Conservation (phyloP, 371 early-diverging fungal species). For the Choanephora cucurbitarum region DNA sequence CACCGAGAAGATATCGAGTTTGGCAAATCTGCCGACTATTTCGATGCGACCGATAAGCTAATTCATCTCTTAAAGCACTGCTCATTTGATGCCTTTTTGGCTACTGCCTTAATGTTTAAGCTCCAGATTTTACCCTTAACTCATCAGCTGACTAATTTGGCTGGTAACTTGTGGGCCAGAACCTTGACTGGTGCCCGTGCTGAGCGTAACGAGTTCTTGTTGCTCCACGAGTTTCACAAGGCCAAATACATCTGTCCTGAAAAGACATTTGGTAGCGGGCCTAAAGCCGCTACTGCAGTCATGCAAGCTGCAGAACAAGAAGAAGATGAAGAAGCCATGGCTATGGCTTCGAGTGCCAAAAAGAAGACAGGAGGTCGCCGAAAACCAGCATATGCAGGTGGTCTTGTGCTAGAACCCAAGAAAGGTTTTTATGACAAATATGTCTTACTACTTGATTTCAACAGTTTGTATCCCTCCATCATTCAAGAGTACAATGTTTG, state of each 20-base stretch:
- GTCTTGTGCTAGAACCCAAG: slow-evolving; percentile 98
- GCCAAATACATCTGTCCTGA: slow-evolving; percentile 93
- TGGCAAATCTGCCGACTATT: slow-evolving; percentile 76
- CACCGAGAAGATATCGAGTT: slow-evolving; percentile 87
- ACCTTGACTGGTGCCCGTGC: slow-evolving; percentile 95
- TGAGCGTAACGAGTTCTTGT: slow-evolving; percentile 97
- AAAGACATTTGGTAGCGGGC: slow-evolving; percentile 44
- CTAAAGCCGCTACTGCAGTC: slow-evolving; percentile 26
- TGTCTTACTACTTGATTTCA: slow-evolving; percentile 98
- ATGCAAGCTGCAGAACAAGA: slow-evolving; percentile 52
- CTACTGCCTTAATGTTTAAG: slow-evolving; percentile 81
- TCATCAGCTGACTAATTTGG: slow-evolving; percentile 90
- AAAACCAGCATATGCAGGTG: slow-evolving; percentile 96
- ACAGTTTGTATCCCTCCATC: slow-evolving; percentile 99
- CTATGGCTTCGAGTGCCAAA: slow-evolving; percentile 29
- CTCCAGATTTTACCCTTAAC: slow-evolving; percentile 92
- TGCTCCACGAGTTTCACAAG: slow-evolving; percentile 97
- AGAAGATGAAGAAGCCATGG: slow-evolving; percentile 51
- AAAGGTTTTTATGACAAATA: slow-evolving; percentile 97
- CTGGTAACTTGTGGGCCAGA: slow-evolving; percentile 94
- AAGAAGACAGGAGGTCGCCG: slow-evolving; percentile 55
- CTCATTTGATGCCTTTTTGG: slow-evolving; percentile 84
- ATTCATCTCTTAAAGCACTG: slow-evolving; percentile 77
- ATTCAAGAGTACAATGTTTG: slow-evolving; percentile 99
- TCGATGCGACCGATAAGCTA: slow-evolving; percentile 60